Evolutionary conservation across 495 filamentous ascomycete genomes (phyloP).

Genomic region (Penicillium ucsense): DNA sequence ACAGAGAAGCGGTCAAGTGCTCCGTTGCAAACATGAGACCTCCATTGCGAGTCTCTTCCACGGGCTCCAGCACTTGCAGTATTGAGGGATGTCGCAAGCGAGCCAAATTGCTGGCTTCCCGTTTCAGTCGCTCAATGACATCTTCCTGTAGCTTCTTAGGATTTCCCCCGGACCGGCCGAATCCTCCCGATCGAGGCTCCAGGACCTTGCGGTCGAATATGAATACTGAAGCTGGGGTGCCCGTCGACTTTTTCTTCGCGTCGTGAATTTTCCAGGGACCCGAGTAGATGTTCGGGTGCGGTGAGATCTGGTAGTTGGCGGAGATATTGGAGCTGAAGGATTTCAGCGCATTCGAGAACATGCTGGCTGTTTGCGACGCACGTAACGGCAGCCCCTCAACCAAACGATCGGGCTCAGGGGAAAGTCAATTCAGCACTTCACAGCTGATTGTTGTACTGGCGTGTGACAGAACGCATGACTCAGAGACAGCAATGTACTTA

Average conservation of each 20-base stretch:
- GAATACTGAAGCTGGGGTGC: conserved; percentile 81
- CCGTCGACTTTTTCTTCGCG: conserved; percentile 90
- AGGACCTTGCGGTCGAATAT: conserved; percentile 85
- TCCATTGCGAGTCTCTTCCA: conserved; percentile 84
- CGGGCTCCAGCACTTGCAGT: conserved; percentile 85
- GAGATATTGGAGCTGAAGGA: conserved; percentile 87
- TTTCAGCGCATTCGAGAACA: conserved; percentile 89
- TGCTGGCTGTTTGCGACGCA: conserved; percentile 27
- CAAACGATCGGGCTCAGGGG: neutral
- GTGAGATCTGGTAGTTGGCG: conserved; percentile 74
- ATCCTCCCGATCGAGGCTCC: conserved; percentile 53
- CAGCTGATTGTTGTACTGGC: neutral
- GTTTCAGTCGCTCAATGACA: conserved; percentile 80
- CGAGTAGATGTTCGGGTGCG: conserved; percentile 57
- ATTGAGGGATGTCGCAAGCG: conserved; percentile 82
- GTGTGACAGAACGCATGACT: conserved; percentile 5
- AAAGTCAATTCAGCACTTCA: conserved; percentile 6
- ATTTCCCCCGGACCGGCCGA: conserved; percentile 53
- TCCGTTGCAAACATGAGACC: conserved; percentile 96
- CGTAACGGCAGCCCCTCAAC: neutral
- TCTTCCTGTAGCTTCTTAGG: conserved; percentile 77
- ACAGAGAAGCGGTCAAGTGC: conserved; percentile 76
- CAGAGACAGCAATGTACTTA: neutral
- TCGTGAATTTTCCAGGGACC: conserved; percentile 97
- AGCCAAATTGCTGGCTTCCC: conserved; percentile 80